Base-by-base conservation (phyloP, 2,329 filamentous ascomycete species). In the Calonectria montana region DNA sequence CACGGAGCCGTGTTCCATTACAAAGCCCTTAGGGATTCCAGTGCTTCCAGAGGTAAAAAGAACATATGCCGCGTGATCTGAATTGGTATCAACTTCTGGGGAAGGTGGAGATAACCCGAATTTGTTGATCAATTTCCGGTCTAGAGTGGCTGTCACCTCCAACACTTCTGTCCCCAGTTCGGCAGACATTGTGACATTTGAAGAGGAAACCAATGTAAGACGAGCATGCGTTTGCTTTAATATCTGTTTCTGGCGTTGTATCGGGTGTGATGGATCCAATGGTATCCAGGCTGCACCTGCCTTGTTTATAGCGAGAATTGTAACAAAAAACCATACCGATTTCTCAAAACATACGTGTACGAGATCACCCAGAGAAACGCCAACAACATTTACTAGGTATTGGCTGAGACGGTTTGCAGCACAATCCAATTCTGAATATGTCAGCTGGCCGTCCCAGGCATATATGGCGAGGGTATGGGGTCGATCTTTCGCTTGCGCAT, bases 21-120 rank as follows among this genome's bases (percentile, higher is more conserved):
- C 83, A 25, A 89, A 87, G 25, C 88, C 88, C 78, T 90, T 90
- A 0, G 88, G 88, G n/a, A 82, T 82, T 9, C 88, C 88, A 0
- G 88, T 90, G 45, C 86, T 89, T 37, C 88, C 88, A 4, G 88
- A 90, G 12, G 88, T 90, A 77, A 89, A 90, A 75, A 89, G 86
- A 71, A 88, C 86, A 57, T 81, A 81, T 1, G 61, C 37, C 5
- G 48, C 27, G 25, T 55, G 62, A 18, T 39, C 16, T 7, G 62
- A 13, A 21, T 45, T 50, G 31, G 50, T 31, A 16, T 23, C 16
- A 41, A 29, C 45, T 12, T 4, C 5, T 4, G 55, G 55, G 8
- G 55, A 2, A 9, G n/a, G 10, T 12, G 55, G 55, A 25, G 35
- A 29, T 12, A 12, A 21, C 15, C 55, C 55, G 10, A 41, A 61